phyloP scores from a whole-genome alignment of 2,329 filamentous ascomycete genomes.

The Phialophora chinensis region DNA sequence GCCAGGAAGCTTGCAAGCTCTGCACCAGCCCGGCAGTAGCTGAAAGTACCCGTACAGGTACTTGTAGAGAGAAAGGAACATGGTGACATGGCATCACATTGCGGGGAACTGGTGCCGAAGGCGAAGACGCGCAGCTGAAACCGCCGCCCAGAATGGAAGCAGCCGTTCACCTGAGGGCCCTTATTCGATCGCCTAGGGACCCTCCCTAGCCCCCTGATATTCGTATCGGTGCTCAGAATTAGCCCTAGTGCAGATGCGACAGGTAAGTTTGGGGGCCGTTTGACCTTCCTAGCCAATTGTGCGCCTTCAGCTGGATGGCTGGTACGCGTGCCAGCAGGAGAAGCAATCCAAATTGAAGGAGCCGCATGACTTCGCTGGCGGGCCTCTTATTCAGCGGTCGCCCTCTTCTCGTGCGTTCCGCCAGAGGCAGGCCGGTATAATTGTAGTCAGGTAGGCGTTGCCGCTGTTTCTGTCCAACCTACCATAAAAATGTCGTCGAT shows the following conservation, averaged over 20 bases:
- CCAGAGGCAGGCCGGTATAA: not conserved
- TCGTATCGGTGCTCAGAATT: constrained; percentile 22
- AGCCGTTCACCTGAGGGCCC: not conserved
- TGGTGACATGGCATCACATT: not conserved
- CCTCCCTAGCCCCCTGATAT: constrained; percentile 7
- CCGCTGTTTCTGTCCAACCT: not conserved
- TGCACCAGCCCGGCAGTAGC: not conserved
- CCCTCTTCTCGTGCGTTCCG: constrained; percentile 6
- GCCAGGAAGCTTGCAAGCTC: not conserved
- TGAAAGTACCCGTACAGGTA: not conserved
- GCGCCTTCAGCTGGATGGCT: constrained; percentile 11
- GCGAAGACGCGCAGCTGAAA: constrained; percentile 1
- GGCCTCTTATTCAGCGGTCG: constrained; percentile 12
- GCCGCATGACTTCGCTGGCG: constrained; percentile 22
- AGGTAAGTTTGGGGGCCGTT: constrained; percentile 29
- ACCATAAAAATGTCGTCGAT: constrained; percentile 30
- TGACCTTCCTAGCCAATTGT: constrained; percentile 23
- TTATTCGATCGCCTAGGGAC: constrained; percentile 6
- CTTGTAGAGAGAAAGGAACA: not conserved
- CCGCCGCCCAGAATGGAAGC: not conserved
- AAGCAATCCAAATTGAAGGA: constrained; percentile 15
- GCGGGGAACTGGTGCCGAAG: not conserved
- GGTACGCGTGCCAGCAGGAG: constrained; percentile 14
- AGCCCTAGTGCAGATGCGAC: constrained; percentile 29
- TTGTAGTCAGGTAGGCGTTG: constrained; percentile 4